Evolutionary conservation across 805 yeast genomes (phyloP).

Genomic region (Candida anglica): DNA sequence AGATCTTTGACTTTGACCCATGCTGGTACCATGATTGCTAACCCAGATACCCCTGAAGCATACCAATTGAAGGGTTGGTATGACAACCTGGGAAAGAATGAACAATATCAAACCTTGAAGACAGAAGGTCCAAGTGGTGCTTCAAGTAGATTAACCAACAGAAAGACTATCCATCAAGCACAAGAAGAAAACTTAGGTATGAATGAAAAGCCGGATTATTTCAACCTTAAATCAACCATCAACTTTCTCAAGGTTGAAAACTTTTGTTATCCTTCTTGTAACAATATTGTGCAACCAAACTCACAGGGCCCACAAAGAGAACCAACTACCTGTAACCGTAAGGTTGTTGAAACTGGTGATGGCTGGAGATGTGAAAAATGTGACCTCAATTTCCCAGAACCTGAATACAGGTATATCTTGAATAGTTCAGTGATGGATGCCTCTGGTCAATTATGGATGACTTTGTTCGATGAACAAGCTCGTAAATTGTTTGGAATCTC

Average conservation of each 20-base stretch:
- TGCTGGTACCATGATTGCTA: conserved; percentile 67
- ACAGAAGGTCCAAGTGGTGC: conserved; percentile 40
- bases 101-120: conserved; percentile 59
- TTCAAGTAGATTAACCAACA: conserved; percentile 42
- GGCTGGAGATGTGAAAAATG: conserved; percentile 95
- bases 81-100: conserved; percentile 68
- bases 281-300: conserved; percentile 35
- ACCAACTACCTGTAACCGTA: conserved; percentile 62
- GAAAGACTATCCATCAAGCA: conserved; percentile 66
- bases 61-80: conserved; percentile 92
- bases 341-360: conserved; percentile 70
- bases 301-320: no score
- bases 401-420: conserved; percentile 76
- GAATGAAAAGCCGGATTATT: conserved; percentile 77
- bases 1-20: conserved; percentile 77
- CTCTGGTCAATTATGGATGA: conserved; percentile 82
- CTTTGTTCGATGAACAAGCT: conserved; percentile 85
- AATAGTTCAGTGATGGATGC: conserved; percentile 74
- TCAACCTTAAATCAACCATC: conserved; percentile 70
- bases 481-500: conserved; percentile 56
- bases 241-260: conserved; percentile 68
- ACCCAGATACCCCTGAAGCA: conserved; percentile 89
- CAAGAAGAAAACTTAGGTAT: conserved; percentile 66
- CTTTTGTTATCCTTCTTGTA: conserved; percentile 89
- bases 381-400: conserved; percentile 62